phyloP scores from a whole-genome alignment of 192 early-diverging fungal genomes.

The Podila verticillata region DNA sequence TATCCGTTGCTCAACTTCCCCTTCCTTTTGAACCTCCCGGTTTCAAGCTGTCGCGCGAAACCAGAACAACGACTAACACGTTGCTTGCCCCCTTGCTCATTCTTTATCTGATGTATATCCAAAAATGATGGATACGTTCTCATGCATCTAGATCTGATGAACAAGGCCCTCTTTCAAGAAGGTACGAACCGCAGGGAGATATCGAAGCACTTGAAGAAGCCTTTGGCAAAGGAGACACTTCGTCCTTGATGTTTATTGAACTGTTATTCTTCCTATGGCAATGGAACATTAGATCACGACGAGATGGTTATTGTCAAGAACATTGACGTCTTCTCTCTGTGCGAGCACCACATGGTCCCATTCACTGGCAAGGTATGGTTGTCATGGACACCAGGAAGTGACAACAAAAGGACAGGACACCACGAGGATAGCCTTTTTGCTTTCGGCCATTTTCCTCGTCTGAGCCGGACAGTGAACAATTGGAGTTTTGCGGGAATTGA shows the following conservation, averaged over 20 bases:
- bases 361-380: slow-evolving; percentile 90
- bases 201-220: no score
- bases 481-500: not conserved
- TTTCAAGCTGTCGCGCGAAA: not conserved
- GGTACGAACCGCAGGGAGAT: slow-evolving; percentile 52
- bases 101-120: not conserved
- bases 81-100: not conserved
- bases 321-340: slow-evolving; percentile 95
- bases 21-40: not conserved
- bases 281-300: slow-evolving; percentile 83
- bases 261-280: not conserved
- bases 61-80: not conserved
- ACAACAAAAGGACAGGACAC: not conserved
- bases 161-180: slow-evolving; percentile 97
- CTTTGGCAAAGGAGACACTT: no score
- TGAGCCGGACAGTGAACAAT: not conserved
- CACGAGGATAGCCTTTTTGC: not conserved
- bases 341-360: slow-evolving; percentile 99
- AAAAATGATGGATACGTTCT: not conserved
- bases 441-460: no score
- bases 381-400: no score
- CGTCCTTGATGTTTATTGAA: not conserved
- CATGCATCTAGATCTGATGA: slow-evolving; percentile 78
- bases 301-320: slow-evolving; percentile 99
- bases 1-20: not conserved